These are phyloP conservation scores for Psilocybe cubensis DNA, from an alignment of 768 basidiomycete species.

Conservation along the genomic window DNA sequence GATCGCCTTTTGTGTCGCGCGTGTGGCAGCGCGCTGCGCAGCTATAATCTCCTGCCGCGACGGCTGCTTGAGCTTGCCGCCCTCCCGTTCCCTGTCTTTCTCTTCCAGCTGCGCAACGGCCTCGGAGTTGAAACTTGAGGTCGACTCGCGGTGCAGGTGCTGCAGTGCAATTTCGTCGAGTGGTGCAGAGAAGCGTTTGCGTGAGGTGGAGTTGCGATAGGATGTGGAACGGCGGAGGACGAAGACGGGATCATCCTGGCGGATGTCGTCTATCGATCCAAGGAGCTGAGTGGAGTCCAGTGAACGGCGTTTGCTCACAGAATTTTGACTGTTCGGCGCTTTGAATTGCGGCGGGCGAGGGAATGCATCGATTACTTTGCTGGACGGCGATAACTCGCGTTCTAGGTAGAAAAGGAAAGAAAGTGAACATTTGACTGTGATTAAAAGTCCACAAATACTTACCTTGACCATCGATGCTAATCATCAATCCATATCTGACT, in stretches of 20 bases:
- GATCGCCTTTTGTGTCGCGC: constrained; percentile 87
- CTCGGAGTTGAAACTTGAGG: constrained; percentile 64
- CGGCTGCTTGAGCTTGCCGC: constrained; percentile 35
- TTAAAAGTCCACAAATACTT: constrained; percentile 24
- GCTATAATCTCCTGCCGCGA: constrained; percentile 92
- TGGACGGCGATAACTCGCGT: constrained; percentile 75
- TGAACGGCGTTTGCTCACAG: constrained; percentile 81
- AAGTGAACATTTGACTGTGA: constrained; percentile 4
- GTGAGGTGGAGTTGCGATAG: constrained; percentile 72
- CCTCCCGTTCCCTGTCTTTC: constrained; percentile 30
- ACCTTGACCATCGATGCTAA: constrained; percentile 70
- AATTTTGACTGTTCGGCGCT: constrained; percentile 59
- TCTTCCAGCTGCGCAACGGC: constrained; percentile 28
- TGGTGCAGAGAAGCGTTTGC: constrained; percentile 73
- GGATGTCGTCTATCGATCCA: constrained; percentile 74
- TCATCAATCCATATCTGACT: constrained; percentile 82
- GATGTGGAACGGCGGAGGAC: constrained; percentile 82
- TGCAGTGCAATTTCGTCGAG: constrained; percentile 85
- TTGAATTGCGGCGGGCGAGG: constrained; percentile 72
- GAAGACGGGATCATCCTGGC: constrained; percentile 86
- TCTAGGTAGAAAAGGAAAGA: constrained; percentile 47
- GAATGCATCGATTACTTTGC: constrained; percentile 86
- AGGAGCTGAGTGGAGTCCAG: constrained; percentile 77
- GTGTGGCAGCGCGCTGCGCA: constrained; percentile 84
- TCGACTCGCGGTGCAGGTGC: constrained; percentile 69